Base-by-base conservation (phyloP, 495 filamentous ascomycete genomes). In the Glutinoglossum americanum region DNA sequence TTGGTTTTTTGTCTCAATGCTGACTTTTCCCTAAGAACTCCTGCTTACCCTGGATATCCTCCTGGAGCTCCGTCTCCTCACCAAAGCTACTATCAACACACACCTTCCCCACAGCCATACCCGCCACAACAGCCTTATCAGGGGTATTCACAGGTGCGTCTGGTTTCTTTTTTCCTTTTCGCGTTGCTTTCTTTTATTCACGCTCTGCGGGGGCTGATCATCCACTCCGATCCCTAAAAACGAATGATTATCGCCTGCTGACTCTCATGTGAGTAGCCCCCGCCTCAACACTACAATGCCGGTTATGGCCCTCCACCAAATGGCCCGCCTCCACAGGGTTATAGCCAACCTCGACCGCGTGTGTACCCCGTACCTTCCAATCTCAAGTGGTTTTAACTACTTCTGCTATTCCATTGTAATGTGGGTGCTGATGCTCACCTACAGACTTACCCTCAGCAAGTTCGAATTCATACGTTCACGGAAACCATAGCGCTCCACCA, bases 401-500 rank as follows among this genome's bases (percentile, higher is more conserved):
- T 33, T 3, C 30, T 33, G 30, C 30, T 33, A 33, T 33, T 9
- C 3, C 30, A 4, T n/a, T 23, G 57, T 37, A 1, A 27, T 23
- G 35, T 51, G 44, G 44, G 10, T 51, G n/a, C 28, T 56, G 33
- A 45, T 19, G 7, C 6, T 45, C 30, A 39, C 35, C 8, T n/a
- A 2, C 19, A 74, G 71, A 63, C 32, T 65, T 73, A 62, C 74
- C 74, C 5, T 62, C 74, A 15, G 68, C 67, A 55, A 72, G 67
- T 60, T 71, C 71, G 41, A 77, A 76, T 60, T 72, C 71, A n/a
- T 79, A 75, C 61, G 68, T 69, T 19, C 74, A 79, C 56, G 75
- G 74, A 17, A 75, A 75, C 60, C 70, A 67, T 55, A 60, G 60
- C 60, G 78, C 72, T 23, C 80, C 82, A 33, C 74, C 74, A 3